Conservation (phyloP, 2,329 filamentous ascomycete species). For the Drechslerella coelobrocha region DNA sequence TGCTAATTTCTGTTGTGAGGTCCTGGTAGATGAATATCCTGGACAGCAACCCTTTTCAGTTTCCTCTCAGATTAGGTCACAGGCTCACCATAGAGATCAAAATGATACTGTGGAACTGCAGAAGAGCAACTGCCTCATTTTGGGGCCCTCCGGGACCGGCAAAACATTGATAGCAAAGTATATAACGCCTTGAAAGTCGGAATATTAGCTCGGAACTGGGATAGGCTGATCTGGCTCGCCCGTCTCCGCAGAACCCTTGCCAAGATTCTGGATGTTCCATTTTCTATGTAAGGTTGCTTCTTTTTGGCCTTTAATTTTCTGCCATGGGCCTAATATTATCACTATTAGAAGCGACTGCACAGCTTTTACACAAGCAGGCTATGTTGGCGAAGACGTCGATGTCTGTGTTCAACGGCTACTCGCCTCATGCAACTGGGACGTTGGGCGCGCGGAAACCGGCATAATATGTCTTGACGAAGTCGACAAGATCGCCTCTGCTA, state of each 20-base stretch:
- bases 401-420: slow-evolving; percentile 89
- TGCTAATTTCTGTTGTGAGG: too few species aligned
- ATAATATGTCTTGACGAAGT: slow-evolving; percentile 97
- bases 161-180: slow-evolving; percentile 91
- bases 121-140: slow-evolving; percentile 90
- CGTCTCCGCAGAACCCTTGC: slow-evolving; percentile 69
- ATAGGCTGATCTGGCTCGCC: not conserved
- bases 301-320: not conserved
- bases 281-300: slow-evolving; percentile 54
- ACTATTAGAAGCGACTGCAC: slow-evolving; percentile 72
- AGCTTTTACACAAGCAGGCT: slow-evolving; percentile 92
- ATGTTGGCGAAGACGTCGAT: slow-evolving; percentile 98
- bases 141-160: slow-evolving; percentile 92
- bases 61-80: slow-evolving; percentile 56
- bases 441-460: slow-evolving; percentile 69
- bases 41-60: slow-evolving; percentile 66
- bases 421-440: slow-evolving; percentile 76
- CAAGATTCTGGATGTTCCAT: slow-evolving; percentile 86
- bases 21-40: slow-evolving; percentile 67
- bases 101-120: slow-evolving; percentile 65
- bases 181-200: not conserved
- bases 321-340: not conserved
- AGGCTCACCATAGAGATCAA: slow-evolving; percentile 51
- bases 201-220: not conserved
- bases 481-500: slow-evolving; percentile 91